Percentiles rank a stretch among this genome's conserved stretches.
These are phyloP conservation scores for Naganishia liquefaciens DNA, from an alignment of 1,284 basidiomycete genomes.

Conservation along the genomic window DNA sequence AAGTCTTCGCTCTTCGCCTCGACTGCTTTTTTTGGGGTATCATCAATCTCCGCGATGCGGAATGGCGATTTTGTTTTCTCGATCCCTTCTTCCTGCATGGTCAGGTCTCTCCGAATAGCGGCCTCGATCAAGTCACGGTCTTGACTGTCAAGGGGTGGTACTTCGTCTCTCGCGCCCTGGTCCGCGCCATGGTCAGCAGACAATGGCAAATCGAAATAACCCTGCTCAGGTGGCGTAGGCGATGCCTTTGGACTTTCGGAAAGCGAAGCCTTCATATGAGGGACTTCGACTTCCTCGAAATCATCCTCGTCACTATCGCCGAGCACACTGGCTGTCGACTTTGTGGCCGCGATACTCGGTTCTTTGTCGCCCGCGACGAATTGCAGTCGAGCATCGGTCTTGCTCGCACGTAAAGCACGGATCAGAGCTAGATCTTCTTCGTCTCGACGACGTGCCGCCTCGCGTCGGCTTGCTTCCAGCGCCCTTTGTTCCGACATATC, in stretches of 20 bases:
- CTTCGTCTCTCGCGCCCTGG: neutral
- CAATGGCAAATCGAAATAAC: conserved; percentile 7
- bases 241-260: conserved; percentile 33
- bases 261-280: neutral
- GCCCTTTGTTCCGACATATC: conserved; percentile 13
- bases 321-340: conserved; percentile 12
- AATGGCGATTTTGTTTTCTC: neutral
- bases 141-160: conserved; percentile 8
- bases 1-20: too few species aligned
- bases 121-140: conserved; percentile 12
- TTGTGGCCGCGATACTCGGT: conserved; percentile 26
- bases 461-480: conserved; percentile 11
- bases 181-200: neutral
- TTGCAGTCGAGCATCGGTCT: conserved; percentile 27
- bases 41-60: too few species aligned
- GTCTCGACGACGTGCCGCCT: conserved; percentile 28
- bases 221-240: conserved; percentile 14
- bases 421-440: conserved; percentile 32
- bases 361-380: conserved; percentile 30
- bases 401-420: conserved; percentile 27
- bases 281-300: conserved; percentile 23
- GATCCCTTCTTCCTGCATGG: neutral
- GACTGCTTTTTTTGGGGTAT: too few species aligned
- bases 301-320: conserved; percentile 26
- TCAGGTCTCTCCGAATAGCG: conserved; percentile 9